Percentiles rank a stretch among this genome's conserved stretches.
These are phyloP conservation scores for Moricandia moricandioides DNA, from an alignment of 345 rosid genomes.

Conservation along the genomic window DNA sequence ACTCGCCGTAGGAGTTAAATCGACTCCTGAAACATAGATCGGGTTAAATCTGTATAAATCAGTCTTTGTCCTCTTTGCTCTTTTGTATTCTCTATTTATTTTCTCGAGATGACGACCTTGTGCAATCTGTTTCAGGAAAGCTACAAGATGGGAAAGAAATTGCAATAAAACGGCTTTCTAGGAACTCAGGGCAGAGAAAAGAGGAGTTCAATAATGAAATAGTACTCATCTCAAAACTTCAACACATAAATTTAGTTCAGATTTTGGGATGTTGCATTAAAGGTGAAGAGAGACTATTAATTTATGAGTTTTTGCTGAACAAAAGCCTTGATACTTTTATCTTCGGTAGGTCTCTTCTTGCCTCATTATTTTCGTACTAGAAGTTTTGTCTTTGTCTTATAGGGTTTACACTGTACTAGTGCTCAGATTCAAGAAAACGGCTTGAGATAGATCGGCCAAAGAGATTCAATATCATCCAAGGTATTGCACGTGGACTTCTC, in stretches of 20 bases:
- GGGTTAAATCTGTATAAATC: no score
- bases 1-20: no score
- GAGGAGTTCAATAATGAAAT: constrained; percentile 46
- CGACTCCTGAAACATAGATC: no score
- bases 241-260: constrained; percentile 58
- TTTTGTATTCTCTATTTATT: background rate
- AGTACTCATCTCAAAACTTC: constrained; percentile 47
- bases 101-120: background rate
- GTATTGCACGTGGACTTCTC: constrained; percentile 30
- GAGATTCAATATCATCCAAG: constrained; percentile 17
- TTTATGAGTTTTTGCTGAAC: constrained; percentile 58
- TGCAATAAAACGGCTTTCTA: constrained; percentile 48
- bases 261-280: constrained; percentile 50
- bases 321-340: constrained; percentile 52
- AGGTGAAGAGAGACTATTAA: constrained; percentile 42
- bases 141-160: constrained; percentile 40
- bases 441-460: constrained; percentile 15
- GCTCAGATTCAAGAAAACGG: constrained; percentile 19
- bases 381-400: background rate
- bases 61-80: background rate
- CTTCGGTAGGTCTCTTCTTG: constrained; percentile 38
- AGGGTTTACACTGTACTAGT: background rate
- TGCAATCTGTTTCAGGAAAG: constrained; percentile 18
- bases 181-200: constrained; percentile 43
- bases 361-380: background rate